A percentile compares a stretch with the other conserved stretches of the same genome.
These are phyloP conservation scores for Maudiozyma bulderi DNA, from an alignment of 805 yeast genomes.

Conservation along the genomic window DNA sequence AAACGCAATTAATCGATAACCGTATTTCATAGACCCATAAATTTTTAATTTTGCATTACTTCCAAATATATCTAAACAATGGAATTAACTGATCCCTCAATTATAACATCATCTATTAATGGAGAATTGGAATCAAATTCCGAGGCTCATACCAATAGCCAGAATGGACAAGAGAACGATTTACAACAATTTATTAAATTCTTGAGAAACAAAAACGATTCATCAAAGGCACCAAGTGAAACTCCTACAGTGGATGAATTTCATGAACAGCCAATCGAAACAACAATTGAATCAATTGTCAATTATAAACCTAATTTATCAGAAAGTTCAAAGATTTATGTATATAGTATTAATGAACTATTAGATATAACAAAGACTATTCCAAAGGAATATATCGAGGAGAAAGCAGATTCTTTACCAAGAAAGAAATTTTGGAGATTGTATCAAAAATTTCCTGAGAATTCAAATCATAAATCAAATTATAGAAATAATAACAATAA, in stretches of 20 bases:
- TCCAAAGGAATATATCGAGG: constrained; percentile 26
- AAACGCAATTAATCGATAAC: no score
- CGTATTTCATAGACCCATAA: no score
- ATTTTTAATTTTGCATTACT: neutral
- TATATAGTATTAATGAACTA: constrained; percentile 25
- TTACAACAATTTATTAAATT: constrained; percentile 3
- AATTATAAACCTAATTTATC: constrained; percentile 16
- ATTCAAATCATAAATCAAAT: constrained; percentile 5
- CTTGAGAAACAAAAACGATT: constrained; percentile 2
- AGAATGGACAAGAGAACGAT: neutral
- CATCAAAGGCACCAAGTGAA: neutral
- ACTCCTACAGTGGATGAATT: neutral
- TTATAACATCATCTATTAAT: constrained; percentile 4
- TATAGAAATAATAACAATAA: constrained; percentile 6
- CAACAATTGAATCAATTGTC: constrained; percentile 7
- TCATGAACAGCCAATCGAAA: constrained; percentile 1
- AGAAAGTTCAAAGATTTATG: constrained; percentile 8
- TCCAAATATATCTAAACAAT: constrained; percentile 2
- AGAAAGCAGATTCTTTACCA: constrained; percentile 34
- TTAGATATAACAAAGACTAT: constrained; percentile 12
- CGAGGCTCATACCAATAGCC: neutral
- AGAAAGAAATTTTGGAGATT: constrained; percentile 42
- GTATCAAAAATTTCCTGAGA: constrained; percentile 21
- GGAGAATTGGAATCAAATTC: neutral
- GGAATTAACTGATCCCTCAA: constrained; percentile 19